Evolutionary conservation across 1,139 yeast genomes (phyloP).

Genomic region (Wickerhamomyces sp.): DNA sequence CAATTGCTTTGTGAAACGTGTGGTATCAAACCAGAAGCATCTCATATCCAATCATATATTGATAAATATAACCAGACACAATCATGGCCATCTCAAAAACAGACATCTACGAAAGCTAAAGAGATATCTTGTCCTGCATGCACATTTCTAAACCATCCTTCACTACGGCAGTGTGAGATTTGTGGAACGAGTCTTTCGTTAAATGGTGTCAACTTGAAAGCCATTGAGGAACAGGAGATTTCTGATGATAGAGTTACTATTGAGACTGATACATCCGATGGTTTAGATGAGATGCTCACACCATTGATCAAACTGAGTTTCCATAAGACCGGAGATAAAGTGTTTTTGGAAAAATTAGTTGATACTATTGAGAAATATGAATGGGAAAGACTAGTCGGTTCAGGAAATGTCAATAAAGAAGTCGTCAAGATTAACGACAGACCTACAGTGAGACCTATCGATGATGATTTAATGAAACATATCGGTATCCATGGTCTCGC

Average conservation of each 20-base stretch:
- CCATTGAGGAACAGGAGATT: constrained; percentile 10
- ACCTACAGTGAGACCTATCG: constrained; percentile 8
- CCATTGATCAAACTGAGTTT: constrained; percentile 51
- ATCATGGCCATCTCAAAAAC: not conserved
- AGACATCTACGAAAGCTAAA: constrained; percentile 12
- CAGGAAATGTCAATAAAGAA: constrained; percentile 19
- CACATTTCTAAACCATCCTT: constrained; percentile 82
- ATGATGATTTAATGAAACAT: constrained; percentile 1
- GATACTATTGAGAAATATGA: constrained; percentile 39
- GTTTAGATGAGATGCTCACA: constrained; percentile 29
- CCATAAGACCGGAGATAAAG: constrained; percentile 51
- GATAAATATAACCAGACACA: constrained; percentile 1
- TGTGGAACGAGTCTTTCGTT: constrained; percentile 64
- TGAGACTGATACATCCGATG: constrained; percentile 23
- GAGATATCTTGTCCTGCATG: constrained; percentile 68
- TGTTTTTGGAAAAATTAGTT: constrained; percentile 40
- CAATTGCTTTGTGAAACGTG: constrained; percentile 69
- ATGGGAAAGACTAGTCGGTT: constrained; percentile 34
- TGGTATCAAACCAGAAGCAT: constrained; percentile 53
- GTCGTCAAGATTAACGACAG: constrained; percentile 5
- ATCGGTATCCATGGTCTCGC: constrained; percentile 73
- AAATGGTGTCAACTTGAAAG: constrained; percentile 22
- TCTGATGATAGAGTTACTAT: constrained; percentile 27
- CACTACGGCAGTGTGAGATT: constrained; percentile 74
- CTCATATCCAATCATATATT: constrained; percentile 24